Conservation (phyloP, 108 stramenopile species). For the Schizochytrium sp. region DNA sequence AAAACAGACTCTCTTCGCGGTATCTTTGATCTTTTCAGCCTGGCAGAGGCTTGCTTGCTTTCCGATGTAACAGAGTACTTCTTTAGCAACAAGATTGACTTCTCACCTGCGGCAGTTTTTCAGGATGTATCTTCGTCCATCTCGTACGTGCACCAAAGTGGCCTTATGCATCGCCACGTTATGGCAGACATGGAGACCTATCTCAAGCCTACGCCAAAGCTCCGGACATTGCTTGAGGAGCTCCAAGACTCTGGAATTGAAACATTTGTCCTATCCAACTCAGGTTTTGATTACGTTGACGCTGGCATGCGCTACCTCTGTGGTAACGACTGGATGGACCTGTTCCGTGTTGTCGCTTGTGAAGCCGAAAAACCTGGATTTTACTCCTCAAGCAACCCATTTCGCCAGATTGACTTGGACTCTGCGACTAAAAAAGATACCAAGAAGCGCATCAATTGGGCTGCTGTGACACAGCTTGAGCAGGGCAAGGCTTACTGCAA, state of each 20-base stretch:
- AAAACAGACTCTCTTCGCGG: constrained; percentile 85
- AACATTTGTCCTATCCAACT: constrained; percentile 77
- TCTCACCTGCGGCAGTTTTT: constrained; percentile 82
- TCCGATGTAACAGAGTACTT: constrained; percentile 95
- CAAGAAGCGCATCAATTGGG: constrained; percentile 67
- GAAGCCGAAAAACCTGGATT: constrained; percentile 91
- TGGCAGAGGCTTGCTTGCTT: constrained; percentile 95
- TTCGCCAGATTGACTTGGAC: constrained; percentile 73
- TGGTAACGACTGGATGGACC: constrained; percentile 87
- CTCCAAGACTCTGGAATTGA: constrained; percentile 72
- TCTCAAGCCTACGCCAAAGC: constrained; percentile 81
- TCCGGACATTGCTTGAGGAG: constrained; percentile 80
- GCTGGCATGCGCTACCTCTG: constrained; percentile 92
- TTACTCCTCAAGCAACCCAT: constrained; percentile 88
- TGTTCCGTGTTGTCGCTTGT: constrained; percentile 85
- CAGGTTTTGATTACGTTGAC: constrained; percentile 90
- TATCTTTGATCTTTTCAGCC: constrained; percentile 91
- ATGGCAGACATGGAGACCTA: constrained; percentile 83
- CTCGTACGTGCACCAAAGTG: constrained; percentile 87
- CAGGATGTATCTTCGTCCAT: constrained; percentile 89
- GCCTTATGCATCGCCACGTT: constrained; percentile 90
- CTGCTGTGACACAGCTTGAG: constrained; percentile 66
- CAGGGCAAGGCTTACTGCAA: constrained; percentile 69
- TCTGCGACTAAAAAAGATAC: neutral
- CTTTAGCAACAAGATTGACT: constrained; percentile 82